phyloP scores from a whole-genome alignment of 352 stramenopile species.

The Aphanomyces cochlioides region DNA sequence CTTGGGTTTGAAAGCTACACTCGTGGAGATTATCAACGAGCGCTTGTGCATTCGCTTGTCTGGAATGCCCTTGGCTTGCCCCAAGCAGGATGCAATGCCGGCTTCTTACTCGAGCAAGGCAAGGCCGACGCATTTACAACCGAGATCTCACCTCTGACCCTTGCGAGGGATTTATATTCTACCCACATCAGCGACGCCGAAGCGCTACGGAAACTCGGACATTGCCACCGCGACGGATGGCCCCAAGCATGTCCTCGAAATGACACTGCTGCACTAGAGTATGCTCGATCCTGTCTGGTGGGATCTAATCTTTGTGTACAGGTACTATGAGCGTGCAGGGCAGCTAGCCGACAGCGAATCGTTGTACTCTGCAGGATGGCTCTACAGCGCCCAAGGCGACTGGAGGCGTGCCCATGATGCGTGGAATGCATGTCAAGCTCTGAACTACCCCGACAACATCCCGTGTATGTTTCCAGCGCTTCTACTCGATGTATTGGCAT shows the following conservation, averaged over 20 bases:
- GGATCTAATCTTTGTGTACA: not conserved
- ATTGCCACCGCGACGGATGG: conserved; percentile 65
- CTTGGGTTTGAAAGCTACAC: conserved; percentile 65
- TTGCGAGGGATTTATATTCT: conserved; percentile 52
- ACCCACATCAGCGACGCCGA: conserved; percentile 58
- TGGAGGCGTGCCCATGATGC: not conserved
- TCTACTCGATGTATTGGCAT: not conserved
- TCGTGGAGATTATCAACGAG: conserved; percentile 55
- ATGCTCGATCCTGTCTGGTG: not conserved
- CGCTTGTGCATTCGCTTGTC: conserved; percentile 66
- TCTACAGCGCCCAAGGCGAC: conserved; percentile 50
- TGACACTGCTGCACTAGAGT: conserved; percentile 46
- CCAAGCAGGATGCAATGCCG: conserved; percentile 62
- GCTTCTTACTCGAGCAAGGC: conserved; percentile 63
- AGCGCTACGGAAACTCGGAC: conserved; percentile 58
- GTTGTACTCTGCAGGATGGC: conserved; percentile 57
- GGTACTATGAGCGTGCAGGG: conserved; percentile 46
- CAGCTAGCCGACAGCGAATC: conserved; percentile 57
- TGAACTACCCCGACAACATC: conserved; percentile 57
- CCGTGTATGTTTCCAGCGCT: conserved; percentile 38
- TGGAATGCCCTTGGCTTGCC: conserved; percentile 60
- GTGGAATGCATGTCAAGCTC: conserved; percentile 49
- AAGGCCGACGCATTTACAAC: conserved; percentile 42
- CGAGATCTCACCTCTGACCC: conserved; percentile 40
- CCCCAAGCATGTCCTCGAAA: conserved; percentile 52